Evolutionary conservation across 208 protist genomes (phyloP).

Genomic region (Leishmania braziliensis): DNA sequence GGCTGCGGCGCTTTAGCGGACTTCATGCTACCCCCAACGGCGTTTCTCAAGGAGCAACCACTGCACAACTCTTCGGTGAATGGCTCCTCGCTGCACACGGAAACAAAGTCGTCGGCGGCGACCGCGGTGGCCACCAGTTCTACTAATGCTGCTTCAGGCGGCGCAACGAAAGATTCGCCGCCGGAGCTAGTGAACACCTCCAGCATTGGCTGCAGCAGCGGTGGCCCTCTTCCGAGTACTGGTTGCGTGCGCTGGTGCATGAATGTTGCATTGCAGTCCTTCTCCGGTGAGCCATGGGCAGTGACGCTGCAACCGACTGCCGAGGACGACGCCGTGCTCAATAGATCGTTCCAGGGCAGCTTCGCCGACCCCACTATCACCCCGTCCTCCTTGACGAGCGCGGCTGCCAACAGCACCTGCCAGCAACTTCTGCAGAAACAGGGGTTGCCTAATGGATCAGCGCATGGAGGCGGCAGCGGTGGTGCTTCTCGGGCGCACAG

Average conservation of each 20-base stretch:
- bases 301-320: slow-evolving; percentile 41
- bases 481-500: slow-evolving; percentile 26
- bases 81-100: not conserved
- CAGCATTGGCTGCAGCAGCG: slow-evolving; percentile 8
- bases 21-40: slow-evolving; percentile 1
- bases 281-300: slow-evolving; percentile 75
- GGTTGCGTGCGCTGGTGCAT: slow-evolving; percentile 75
- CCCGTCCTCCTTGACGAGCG: slow-evolving; percentile 13
- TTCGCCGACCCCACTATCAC: slow-evolving; percentile 9
- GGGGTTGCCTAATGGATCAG: not conserved
- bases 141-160: not conserved
- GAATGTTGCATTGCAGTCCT: slow-evolving; percentile 81
- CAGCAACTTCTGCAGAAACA: slow-evolving; percentile 11
- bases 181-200: slow-evolving; percentile 9
- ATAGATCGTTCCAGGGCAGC: slow-evolving; percentile 26
- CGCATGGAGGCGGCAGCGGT: slow-evolving; percentile 11
- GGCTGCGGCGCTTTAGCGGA: not conserved
- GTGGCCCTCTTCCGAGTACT: slow-evolving; percentile 16
- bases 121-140: not conserved
- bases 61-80: not conserved
- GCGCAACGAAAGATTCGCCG: not conserved
- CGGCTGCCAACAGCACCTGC: slow-evolving; percentile 22
- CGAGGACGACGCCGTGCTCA: slow-evolving; percentile 27
- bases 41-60: not conserved
- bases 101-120: slow-evolving; percentile 14